Base-by-base conservation (phyloP, 1,284 basidiomycete genomes). In the Salmacisia buchloeana region DNA sequence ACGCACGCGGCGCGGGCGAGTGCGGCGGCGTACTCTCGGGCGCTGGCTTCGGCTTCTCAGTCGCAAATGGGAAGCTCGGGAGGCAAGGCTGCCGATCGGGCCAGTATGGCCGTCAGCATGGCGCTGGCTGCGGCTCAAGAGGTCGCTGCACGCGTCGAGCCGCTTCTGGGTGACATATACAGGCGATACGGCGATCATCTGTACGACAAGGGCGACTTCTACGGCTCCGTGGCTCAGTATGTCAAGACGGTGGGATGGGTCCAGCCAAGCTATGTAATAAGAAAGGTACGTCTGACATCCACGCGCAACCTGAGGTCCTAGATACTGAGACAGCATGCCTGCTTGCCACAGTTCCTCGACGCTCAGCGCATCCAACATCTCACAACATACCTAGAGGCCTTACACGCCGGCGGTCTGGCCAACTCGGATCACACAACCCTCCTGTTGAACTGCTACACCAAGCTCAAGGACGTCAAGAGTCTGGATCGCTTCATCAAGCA, bases 381-480 rank as follows among this genome's bases (percentile, higher is more conserved):
- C 59, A 93, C 92, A 15, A 91, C 89, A 1, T 98, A 97, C 79
- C 85, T 99, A 1, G 93, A 98, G 84, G 94, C 96, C 78, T 83
- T 99, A 0, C 94, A 98, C 75, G 84, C 90, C 1, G 84, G 88
- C 0, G 89, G 90, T 0, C 86, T 94, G 3, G 94, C 94, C 10
- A 97, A 96, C 74, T 88, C 93, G 0, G 94, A 98, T 72, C 94
- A 97, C 78, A 98, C 94, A 0, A 98, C 96, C 0, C 86, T 99
- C 2, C 63, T 79, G 21, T 67, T 78, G 36, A 76, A 80, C 78
- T 94, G 94, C 36, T 98, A 97, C 80, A 96, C 94, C 52, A 98
- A 98, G 80, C 87, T 96, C 18, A 92, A 92, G 66, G 94, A 98
- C 73, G 88, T 92, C 15, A 82, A 86, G 0, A 87, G 92, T 10